These are phyloP conservation scores for Zoysia matrella DNA, from an alignment of 202 grass and related monocot genomes.

Conservation along the genomic window DNA sequence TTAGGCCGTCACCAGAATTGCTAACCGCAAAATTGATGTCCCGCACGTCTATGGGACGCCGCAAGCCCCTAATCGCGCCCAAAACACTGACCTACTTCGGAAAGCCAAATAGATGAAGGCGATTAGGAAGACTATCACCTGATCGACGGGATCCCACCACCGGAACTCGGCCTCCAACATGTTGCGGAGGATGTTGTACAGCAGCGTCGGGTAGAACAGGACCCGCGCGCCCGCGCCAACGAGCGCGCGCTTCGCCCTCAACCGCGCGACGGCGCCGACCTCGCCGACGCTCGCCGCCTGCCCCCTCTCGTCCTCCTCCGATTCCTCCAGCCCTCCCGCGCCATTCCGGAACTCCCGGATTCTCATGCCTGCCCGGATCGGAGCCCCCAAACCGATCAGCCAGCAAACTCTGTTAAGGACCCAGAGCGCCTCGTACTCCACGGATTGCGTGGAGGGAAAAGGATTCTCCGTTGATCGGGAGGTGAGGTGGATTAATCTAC, in stretches of 20 bases:
- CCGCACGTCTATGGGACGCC: not conserved
- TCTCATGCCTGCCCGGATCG: slow-evolving; percentile 43
- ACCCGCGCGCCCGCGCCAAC: slow-evolving; percentile 76
- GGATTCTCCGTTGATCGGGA: slow-evolving; percentile 28
- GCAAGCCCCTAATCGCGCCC: not conserved
- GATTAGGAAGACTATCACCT: slow-evolving; percentile 38
- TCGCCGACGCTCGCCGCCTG: slow-evolving; percentile 27
- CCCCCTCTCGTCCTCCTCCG: slow-evolving; percentile 9
- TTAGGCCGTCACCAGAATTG: not conserved
- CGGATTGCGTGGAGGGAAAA: not conserved
- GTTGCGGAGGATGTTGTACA: slow-evolving; percentile 90
- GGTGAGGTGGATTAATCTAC: slow-evolving; percentile 14
- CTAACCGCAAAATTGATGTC: not conserved
- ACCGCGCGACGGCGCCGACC: slow-evolving; percentile 35
- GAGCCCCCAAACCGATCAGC: not conserved
- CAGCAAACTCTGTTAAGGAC: slow-evolving; percentile 24
- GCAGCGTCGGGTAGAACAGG: slow-evolving; percentile 85
- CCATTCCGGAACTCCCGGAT: slow-evolving; percentile 48
- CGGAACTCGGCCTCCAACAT: slow-evolving; percentile 76
- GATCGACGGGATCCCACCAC: slow-evolving; percentile 87
- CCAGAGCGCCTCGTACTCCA: slow-evolving; percentile 12
- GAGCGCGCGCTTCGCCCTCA: slow-evolving; percentile 71
- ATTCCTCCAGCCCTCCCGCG: not conserved
- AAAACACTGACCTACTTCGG: not conserved
- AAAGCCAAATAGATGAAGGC: not conserved